phyloP scores from a whole-genome alignment of 2,329 filamentous ascomycete species.

The Fusarium napiforme region DNA sequence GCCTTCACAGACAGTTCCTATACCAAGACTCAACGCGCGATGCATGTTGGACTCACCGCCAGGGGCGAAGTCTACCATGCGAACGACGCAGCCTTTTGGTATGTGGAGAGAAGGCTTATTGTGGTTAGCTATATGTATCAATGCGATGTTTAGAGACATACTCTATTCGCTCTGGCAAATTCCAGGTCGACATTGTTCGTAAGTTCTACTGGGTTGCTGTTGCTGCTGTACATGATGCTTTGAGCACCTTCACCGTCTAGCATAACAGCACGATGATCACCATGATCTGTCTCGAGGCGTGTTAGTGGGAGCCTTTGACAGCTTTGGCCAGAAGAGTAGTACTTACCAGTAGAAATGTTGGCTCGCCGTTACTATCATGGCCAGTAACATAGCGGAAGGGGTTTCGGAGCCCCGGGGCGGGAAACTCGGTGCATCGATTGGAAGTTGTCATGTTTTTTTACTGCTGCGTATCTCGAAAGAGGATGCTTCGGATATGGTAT shows the following conservation, averaged over 20 bases:
- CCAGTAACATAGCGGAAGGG: neutral
- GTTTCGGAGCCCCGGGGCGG: neutral
- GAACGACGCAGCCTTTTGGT: neutral
- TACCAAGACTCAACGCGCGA: neutral
- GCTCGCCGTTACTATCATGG: neutral
- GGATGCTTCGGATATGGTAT: too few species aligned
- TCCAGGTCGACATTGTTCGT: neutral
- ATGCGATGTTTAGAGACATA: rapidly evolving
- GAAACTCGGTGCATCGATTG: neutral
- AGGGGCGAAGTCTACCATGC: neutral
- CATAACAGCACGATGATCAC: neutral
- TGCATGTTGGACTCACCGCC: neutral
- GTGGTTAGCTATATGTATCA: rapidly evolving
- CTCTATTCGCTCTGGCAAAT: neutral
- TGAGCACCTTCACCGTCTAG: neutral
- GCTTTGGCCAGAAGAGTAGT: rapidly evolving
- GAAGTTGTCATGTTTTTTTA: neutral
- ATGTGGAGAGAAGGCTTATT: neutral
- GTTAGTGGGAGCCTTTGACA: rapidly evolving
- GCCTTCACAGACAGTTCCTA: neutral
- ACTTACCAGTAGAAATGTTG: neutral
- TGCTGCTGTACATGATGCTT: neutral
- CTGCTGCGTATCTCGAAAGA: too few species aligned
- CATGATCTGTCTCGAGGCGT: neutral
- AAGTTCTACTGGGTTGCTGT: neutral